Evolutionary conservation across 805 yeast species (phyloP).

Genomic region (Ogataea parapolymorpha): DNA sequence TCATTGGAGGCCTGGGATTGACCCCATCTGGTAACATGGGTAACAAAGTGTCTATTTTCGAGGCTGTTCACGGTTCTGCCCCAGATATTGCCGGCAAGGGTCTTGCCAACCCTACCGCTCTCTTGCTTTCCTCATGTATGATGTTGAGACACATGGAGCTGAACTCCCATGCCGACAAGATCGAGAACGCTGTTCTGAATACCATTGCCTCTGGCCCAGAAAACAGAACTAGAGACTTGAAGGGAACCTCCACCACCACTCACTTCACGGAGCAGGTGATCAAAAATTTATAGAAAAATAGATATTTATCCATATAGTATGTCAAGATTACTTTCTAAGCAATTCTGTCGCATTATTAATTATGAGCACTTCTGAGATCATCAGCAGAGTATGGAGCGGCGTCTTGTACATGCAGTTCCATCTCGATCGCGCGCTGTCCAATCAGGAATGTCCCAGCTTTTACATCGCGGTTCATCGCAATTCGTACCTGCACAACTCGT

Average conservation of each 20-base stretch:
- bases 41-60: conserved; percentile 94
- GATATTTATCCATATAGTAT: conserved; percentile 5
- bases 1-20: conserved; percentile 97
- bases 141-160: conserved; percentile 99
- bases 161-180: conserved; percentile 72
- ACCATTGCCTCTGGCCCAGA: conserved; percentile 95
- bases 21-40: conserved; percentile 99
- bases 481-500: conserved; percentile 48
- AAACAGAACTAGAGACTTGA: conserved; percentile 94
- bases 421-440: conserved; percentile 18
- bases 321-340: not conserved
- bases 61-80: conserved; percentile 99
- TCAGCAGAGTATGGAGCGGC: conserved; percentile 50
- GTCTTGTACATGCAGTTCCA: conserved; percentile 42
- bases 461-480: conserved; percentile 38
- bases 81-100: conserved; percentile 99
- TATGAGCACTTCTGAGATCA: conserved; percentile 32
- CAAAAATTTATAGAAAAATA: conserved; percentile 49
- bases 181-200: conserved; percentile 80
- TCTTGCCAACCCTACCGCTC: conserved; percentile 97
- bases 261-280: conserved; percentile 93
- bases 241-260: conserved; percentile 84
- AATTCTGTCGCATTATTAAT: not conserved
- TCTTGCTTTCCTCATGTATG: conserved; percentile 94
- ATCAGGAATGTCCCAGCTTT: conserved; percentile 23